Conservation (phyloP, 495 filamentous ascomycete genomes). For the Daldinia childiae region DNA sequence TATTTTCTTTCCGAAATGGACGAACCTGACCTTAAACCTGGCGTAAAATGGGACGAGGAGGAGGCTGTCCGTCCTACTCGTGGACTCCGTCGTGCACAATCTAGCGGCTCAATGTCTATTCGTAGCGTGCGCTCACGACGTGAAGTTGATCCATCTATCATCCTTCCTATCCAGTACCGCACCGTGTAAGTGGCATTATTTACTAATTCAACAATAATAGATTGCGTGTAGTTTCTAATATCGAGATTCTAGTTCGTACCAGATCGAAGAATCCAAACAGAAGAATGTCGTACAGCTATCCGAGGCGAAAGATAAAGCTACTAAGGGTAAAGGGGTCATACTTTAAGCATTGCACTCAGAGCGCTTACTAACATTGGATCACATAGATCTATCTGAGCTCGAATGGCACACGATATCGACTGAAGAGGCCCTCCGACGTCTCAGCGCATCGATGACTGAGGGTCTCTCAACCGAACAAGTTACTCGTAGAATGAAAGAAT, state of each 20-base stretch:
- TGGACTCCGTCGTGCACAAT: constrained; percentile 43
- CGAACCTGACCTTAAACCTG: constrained; percentile 38
- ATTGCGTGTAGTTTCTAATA: constrained; percentile 9
- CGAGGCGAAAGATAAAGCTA: constrained; percentile 53
- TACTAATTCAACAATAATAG: neutral
- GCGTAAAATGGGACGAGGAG: constrained; percentile 51
- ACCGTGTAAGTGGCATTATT: constrained; percentile 51
- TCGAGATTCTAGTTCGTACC: constrained; percentile 52
- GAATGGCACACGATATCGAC: constrained; percentile 67
- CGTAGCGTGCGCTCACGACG: constrained; percentile 47
- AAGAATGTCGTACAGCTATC: constrained; percentile 45
- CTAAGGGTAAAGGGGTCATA: constrained; percentile 49
- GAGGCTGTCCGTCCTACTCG: constrained; percentile 25
- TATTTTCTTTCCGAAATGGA: constrained; percentile 26
- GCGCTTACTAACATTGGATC: constrained; percentile 14
- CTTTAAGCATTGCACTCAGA: constrained; percentile 11
- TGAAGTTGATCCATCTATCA: constrained; percentile 57
- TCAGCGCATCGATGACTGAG: constrained; percentile 57
- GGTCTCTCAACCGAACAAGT: constrained; percentile 63
- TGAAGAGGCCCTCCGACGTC: constrained; percentile 64
- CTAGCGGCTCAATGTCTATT: constrained; percentile 52
- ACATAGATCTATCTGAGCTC: constrained; percentile 53
- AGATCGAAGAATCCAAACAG: constrained; percentile 62
- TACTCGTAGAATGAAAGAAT: constrained; percentile 58
- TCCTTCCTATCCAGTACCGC: constrained; percentile 64